Evolutionary conservation across 306 rosid species (phyloP).

Genomic region (Castanea sativa): DNA sequence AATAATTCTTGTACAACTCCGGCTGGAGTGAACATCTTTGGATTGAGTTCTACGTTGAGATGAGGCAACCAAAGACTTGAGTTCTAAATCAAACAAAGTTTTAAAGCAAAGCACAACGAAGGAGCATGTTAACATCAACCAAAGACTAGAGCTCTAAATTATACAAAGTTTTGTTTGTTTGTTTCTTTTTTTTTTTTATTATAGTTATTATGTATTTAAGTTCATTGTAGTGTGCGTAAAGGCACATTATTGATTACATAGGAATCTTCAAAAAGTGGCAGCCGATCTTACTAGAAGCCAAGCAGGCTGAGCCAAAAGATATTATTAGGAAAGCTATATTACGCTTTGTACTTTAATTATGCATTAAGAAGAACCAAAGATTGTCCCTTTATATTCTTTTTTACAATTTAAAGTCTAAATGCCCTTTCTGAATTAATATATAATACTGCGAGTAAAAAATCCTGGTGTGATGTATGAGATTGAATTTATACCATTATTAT

Average conservation of each 20-base stretch:
- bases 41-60: neutral
- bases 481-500: no score
- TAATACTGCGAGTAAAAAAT: no score
- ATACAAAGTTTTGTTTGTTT: no score
- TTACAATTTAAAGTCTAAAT: no score
- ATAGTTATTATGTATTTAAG: no score
- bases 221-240: neutral
- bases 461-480: no score
- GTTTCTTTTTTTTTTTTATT: no score
- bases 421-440: no score
- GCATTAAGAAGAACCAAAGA: neutral
- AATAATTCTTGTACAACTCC: neutral
- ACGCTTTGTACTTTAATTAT: neutral
- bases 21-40: neutral
- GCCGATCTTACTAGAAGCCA: neutral
- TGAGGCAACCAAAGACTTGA: conserved; percentile 16
- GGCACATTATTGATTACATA: neutral
- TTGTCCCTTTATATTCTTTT: neutral
- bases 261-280: neutral
- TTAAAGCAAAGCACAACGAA: neutral
- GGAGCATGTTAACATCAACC: neutral
- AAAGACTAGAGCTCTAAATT: no score
- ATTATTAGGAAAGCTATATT: neutral
- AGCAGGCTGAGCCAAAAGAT: neutral
- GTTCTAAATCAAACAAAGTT: neutral